Evolutionary conservation across 306 rosid species (phyloP).

Genomic region (Prunus campanulata): DNA sequence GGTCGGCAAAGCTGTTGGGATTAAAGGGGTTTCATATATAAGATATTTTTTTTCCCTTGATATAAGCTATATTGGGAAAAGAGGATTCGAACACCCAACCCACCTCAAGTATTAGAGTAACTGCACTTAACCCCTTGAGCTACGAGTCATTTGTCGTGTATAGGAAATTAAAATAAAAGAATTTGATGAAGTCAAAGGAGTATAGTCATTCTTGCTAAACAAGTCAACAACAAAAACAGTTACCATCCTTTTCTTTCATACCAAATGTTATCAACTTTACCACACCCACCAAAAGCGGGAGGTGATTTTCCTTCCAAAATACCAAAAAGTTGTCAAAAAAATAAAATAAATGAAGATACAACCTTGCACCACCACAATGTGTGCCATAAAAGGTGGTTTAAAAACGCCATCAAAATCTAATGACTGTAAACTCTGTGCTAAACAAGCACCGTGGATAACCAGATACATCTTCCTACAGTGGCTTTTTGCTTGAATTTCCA

Average conservation of each 20-base stretch:
- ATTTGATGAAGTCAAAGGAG: background rate
- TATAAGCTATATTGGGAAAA: too few species aligned
- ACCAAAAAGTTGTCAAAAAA: background rate
- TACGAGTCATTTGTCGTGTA: too few species aligned
- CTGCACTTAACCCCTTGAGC: too few species aligned
- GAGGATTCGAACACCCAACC: too few species aligned
- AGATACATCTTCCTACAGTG: constrained; percentile 32
- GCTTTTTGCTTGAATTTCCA: constrained; percentile 31
- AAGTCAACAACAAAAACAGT: background rate
- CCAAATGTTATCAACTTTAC: background rate
- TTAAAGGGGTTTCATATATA: background rate
- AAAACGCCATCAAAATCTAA: constrained; percentile 33
- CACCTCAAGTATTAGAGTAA: too few species aligned
- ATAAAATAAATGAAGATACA: background rate
- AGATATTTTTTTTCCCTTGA: too few species aligned
- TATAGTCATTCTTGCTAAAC: background rate
- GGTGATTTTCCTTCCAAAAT: background rate
- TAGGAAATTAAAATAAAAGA: too few species aligned
- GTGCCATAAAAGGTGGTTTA: constrained; percentile 20
- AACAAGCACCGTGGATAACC: constrained; percentile 25
- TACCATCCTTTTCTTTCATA: background rate
- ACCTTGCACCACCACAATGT: constrained; percentile 21
- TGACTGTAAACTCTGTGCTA: constrained; percentile 13
- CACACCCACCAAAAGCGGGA: background rate
- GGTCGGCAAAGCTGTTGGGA: background rate